Base-by-base conservation (phyloP, 805 yeast species). In the Nakazawaea pomicola region DNA sequence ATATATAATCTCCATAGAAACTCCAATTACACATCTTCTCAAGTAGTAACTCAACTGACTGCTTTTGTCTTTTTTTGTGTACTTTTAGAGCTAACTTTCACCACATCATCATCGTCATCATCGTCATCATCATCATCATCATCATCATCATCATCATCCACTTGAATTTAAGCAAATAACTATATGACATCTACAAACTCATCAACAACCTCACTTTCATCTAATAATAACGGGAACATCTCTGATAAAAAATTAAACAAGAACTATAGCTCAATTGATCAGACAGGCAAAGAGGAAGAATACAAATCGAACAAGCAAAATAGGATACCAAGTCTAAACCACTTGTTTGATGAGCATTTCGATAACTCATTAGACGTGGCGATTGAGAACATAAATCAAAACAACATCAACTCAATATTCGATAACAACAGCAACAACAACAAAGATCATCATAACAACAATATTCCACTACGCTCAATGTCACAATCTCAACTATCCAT, bases 321-420 rank as follows among this genome's bases (percentile, higher is more conserved):
- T 14, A 21, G 31, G 6, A 24, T 20, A 15, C 18, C 31, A 17
- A 59, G 60, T 44, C 46, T 58, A 29, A 60, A 52, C 23, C 72
- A 73, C 34, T 65, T 77, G 10, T 69, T 80, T 51, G 88, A 82
- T 49, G 72, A 75, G 48, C 70, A 69, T 49, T 75, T 83, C 53
- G 88, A 82, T 54, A 70, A 67, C 47, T 77, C 83, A 9, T 64
- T 80, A 44, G 84, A 80, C 51, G 76, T 76, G 36, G 91, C 88
- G 1, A 62, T 83, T 48, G 76, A 76, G 51, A 78, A 61, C 57
- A 68, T 66, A 49, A 68, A 61, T 51, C 63, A 32, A 27, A 21
- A 27, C 16, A 42, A 42, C 53, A 49, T 64, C 54, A 41, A 47
- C 51, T 41, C 60, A 55, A 29, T 57, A 50, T 48, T 41, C 41